Base-by-base conservation (phyloP, 1,284 basidiomycete species). In the Pseudozyma tsukubaensis region DNA sequence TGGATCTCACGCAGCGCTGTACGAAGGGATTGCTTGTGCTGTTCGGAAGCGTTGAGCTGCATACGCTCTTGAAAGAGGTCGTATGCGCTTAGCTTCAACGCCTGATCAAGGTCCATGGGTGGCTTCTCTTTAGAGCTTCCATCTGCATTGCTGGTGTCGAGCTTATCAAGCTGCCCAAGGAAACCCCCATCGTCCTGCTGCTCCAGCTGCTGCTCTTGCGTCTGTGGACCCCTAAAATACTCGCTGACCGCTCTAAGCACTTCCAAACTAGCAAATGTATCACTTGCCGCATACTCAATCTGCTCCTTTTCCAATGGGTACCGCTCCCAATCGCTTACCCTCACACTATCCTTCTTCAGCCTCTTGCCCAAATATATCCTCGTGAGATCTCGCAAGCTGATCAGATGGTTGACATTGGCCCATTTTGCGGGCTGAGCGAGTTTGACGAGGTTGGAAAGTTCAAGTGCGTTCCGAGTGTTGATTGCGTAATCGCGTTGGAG, bases 201-300 rank as follows among this genome's bases (percentile, higher is more conserved):
- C 32, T 4, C 36, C 0, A 1, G 32, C 4, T 16, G 18, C 18
- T 29, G 19, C 16, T 44, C 34, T 37, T 4, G 36, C 0, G 2
- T 39, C 4, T 16, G 18, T 16, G 16, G 18, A 13, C 45, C 42
- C 37, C 14, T 36, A 37, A 75, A 63, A 40, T 63, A 59, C 19
- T 59, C 67, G 1, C 59, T 18, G 0, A 77, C 34, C 0, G 62
- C 72, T 21, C 78, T 69, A 13, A 78, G 50, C 14, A 82, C 50
- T 47, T 82, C 80, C 35, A 82, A 56, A 32, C 75, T 59, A 1
- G 63, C 79, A 43, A 77, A 78, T 3, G 73, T 75, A 39, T 82
- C 80, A 49, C 61, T 74, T 0, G 79, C 79, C 3, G 80, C 80
- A 52, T 82, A 82, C 43, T 73, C 69, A n/a, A 73, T 54, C 57